Percentiles rank a stretch among this genome's conserved stretches.
Conservation (phyloP, 1,139 yeast genomes). For the Hemisphaericaspora subhashii region DNA sequence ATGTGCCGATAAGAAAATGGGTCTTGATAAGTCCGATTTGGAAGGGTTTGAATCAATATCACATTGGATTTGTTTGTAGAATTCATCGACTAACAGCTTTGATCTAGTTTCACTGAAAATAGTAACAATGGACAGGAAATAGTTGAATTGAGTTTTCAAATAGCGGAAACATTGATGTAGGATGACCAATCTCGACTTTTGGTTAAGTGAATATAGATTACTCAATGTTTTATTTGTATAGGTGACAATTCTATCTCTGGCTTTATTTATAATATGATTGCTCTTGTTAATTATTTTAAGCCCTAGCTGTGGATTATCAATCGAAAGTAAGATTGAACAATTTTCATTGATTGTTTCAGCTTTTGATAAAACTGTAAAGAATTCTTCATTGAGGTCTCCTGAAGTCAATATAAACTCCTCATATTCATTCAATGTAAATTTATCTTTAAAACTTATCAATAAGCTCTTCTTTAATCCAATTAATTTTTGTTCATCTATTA, state of each 20-base stretch:
- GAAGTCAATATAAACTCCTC: constrained; percentile 60
- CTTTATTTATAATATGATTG: constrained; percentile 49
- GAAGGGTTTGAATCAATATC: constrained; percentile 18
- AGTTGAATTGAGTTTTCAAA: constrained; percentile 40
- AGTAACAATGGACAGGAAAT: constrained; percentile 51
- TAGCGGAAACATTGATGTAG: constrained; percentile 37
- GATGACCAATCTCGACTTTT: constrained; percentile 25
- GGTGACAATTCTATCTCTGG: constrained; percentile 49
- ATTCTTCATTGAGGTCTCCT: constrained; percentile 52
- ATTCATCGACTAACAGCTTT: constrained; percentile 56
- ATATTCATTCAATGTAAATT: constrained; percentile 68
- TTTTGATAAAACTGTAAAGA: constrained; percentile 59
- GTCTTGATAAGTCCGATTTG: constrained; percentile 30
- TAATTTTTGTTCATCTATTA: constrained; percentile 42
- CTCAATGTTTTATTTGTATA: constrained; percentile 37
- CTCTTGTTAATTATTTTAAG: constrained; percentile 64
- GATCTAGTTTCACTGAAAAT: constrained; percentile 57
- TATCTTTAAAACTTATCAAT: constrained; percentile 56
- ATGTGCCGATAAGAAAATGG: constrained; percentile 67
- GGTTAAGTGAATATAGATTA: constrained; percentile 35
- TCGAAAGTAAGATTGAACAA: constrained; percentile 66
- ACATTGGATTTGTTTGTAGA: constrained; percentile 51
- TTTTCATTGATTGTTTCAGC: constrained; percentile 65
- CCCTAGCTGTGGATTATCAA: constrained; percentile 74
- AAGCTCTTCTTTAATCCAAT: constrained; percentile 54